A percentile compares a stretch with the other conserved stretches of the same genome.
These are phyloP conservation scores for Balamuthia mandrillaris DNA, from an alignment of 208 protist genomes.

Conservation along the genomic window DNA sequence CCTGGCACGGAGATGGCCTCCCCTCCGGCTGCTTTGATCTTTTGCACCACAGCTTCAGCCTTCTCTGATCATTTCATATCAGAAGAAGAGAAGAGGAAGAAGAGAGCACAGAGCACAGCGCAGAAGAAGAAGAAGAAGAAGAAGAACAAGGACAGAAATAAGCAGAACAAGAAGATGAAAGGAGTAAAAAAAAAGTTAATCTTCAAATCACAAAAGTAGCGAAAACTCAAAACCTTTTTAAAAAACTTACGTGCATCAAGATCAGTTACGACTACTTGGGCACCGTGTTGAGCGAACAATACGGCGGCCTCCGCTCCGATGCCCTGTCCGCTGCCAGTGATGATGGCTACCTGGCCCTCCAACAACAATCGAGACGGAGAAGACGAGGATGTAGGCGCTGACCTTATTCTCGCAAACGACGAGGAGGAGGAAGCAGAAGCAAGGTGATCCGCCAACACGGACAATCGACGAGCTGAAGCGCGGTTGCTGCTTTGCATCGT, in stretches of 20 bases:
- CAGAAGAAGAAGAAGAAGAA: neutral
- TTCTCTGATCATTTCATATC: neutral
- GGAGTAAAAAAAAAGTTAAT: no score
- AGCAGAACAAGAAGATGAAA: no score
- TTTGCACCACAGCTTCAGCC: neutral
- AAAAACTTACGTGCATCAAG: constrained; percentile 21
- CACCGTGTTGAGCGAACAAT: constrained; percentile 38
- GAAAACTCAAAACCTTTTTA: no score
- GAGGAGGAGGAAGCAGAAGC: no score
- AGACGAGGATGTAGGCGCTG: no score
- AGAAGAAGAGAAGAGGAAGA: neutral
- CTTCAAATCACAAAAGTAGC: no score
- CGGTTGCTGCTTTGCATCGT: no score
- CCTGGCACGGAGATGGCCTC: constrained; percentile 48
- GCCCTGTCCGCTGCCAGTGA: constrained; percentile 54
- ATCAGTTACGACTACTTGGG: constrained; percentile 54
- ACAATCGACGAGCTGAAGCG: no score
- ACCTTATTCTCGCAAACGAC: no score
- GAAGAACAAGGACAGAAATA: no score
- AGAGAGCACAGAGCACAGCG: neutral
- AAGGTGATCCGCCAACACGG: no score
- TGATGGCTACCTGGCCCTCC: constrained; percentile 29
- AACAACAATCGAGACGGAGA: no score
- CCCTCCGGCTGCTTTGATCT: constrained; percentile 45
- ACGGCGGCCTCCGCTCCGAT: constrained; percentile 45